Conservation (phyloP, 1,284 basidiomycete species). For the Apiotrichum laibachii region DNA sequence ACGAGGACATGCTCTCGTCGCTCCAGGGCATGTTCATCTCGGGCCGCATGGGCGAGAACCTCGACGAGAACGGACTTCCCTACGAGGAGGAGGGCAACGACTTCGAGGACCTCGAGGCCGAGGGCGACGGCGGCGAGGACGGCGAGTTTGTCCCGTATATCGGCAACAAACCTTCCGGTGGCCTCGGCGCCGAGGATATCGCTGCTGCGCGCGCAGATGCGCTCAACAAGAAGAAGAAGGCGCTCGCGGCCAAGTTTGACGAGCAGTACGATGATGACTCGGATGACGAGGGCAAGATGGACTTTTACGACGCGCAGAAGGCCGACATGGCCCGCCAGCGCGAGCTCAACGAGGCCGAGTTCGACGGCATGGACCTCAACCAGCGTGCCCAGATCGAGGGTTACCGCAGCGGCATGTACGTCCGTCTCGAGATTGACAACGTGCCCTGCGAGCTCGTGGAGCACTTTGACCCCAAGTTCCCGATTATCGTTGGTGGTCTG, state of each 20-base stretch:
- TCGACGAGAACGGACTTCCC: slow-evolving; percentile 49
- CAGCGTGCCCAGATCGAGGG: slow-evolving; percentile 84
- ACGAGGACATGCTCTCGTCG: slow-evolving; percentile 78
- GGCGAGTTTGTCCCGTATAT: slow-evolving; percentile 52
- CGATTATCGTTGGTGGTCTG: slow-evolving; percentile 90
- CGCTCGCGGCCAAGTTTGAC: slow-evolving; percentile 91
- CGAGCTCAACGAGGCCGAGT: slow-evolving; percentile 80
- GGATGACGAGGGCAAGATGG: slow-evolving; percentile 64
- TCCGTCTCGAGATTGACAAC: slow-evolving; percentile 79
- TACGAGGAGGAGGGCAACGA: slow-evolving; percentile 54
- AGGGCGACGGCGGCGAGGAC: slow-evolving; percentile 51
- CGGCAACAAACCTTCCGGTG: slow-evolving; percentile 39
- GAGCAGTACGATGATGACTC: slow-evolving; percentile 88
- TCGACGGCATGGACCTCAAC: slow-evolving; percentile 73
- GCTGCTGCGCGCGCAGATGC: slow-evolving; percentile 58
- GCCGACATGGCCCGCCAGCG: slow-evolving; percentile 85
- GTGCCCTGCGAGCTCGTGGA: slow-evolving; percentile 92
- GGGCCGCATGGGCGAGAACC: slow-evolving; percentile 54
- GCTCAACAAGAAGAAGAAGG: slow-evolving; percentile 83
- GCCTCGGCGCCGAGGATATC: slow-evolving; percentile 22
- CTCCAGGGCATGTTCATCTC: slow-evolving; percentile 91
- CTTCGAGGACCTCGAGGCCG: slow-evolving; percentile 56
- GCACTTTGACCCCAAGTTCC: slow-evolving; percentile 87
- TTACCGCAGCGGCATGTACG: slow-evolving; percentile 85
- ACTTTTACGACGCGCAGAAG: slow-evolving; percentile 90